Percentiles rank a stretch among this genome's conserved stretches.
Evolutionary conservation across 2,329 filamentous ascomycete species (phyloP).

Genomic region (Aspergillus phoenicis): DNA sequence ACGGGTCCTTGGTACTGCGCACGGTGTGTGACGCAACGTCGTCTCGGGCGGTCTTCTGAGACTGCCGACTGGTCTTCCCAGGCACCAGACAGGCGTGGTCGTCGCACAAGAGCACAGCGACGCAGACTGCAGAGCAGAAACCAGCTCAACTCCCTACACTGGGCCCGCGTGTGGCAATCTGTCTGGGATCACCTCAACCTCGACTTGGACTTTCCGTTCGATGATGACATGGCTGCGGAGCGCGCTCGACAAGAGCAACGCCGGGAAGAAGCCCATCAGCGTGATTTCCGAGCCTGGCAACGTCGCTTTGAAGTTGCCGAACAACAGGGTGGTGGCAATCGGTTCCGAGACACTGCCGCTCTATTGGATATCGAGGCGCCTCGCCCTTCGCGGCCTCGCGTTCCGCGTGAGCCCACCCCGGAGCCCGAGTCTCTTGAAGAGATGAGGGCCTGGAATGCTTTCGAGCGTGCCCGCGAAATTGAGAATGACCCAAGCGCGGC

Average conservation of each 20-base stretch:
- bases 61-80: constrained; percentile 32
- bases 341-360: constrained; percentile 70
- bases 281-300: constrained; percentile 73
- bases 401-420: constrained; percentile 46
- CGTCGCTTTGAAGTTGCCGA: constrained; percentile 80
- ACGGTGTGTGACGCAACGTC: constrained; percentile 64
- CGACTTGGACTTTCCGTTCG: constrained; percentile 84
- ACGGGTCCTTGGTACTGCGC: constrained; percentile 87
- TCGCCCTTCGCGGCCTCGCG: constrained; percentile 45
- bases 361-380: constrained; percentile 56
- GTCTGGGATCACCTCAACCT: constrained; percentile 78
- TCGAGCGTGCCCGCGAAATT: constrained; percentile 79
- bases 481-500: constrained; percentile 54
- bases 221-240: constrained; percentile 65
- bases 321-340: constrained; percentile 72
- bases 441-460: constrained; percentile 81
- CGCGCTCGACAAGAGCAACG: constrained; percentile 59
- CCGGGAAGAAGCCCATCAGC: constrained; percentile 53
- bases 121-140: constrained; percentile 44
- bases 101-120: constrained; percentile 51
- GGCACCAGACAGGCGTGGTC: constrained; percentile 49
- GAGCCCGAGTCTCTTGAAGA: constrained; percentile 78
- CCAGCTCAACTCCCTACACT: constrained; percentile 55
- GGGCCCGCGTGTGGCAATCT: constrained; percentile 85
- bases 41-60: constrained; percentile 43